Evolutionary conservation across 257 asterid species (phyloP), one percentile per base, ranked within the genome.

Genomic region (Galeopsis tetrahit): DNA sequence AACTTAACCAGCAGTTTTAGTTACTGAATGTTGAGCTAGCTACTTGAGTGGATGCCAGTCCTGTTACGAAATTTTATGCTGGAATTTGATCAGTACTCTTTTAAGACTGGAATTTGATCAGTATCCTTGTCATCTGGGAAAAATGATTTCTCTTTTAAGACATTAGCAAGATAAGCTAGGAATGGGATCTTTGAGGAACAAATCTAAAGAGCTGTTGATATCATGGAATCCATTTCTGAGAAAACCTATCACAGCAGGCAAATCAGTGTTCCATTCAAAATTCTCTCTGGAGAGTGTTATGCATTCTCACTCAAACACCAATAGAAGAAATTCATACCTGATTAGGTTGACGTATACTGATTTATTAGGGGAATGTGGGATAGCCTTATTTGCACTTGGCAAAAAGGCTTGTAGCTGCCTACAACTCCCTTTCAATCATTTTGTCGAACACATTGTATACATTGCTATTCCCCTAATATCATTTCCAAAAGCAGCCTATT

Each of bases 331-430:
- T 34, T 42, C 43, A 28, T 78, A 89, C 99, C 93, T 88, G 92
- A 78, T 71, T 92, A 71, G 99, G 99, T 80, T 90, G 98, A 72
- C 89, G 97, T 80, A 95, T 57, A 95, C 99, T 8, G 99, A 95
- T 75, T n/a, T n/a, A n/a, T n/a, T n/a, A n/a, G n/a, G n/a, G n/a
- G n/a, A n/a, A n/a, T n/a, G 42, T 10, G 28, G 28, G 28, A 21
- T 21, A 0, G 40, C 11, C 11, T 7, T 40, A 3, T 21, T 21
- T 21, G 28, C 28, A 21, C 28, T 1, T 17, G 21, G 17, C 17
- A 48, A 49, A n/a, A n/a, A 2, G 56, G 3, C 28, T 49, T 49
- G 56, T 49, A 14, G 56, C n/a, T n/a, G n/a, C n/a, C n/a, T n/a
- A n/a, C 56, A 49, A 49, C 28, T 49, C 21, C 10, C 14, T 21